Base-by-base conservation (phyloP, 495 filamentous ascomycete genomes). In the Xylaria palmicola region DNA sequence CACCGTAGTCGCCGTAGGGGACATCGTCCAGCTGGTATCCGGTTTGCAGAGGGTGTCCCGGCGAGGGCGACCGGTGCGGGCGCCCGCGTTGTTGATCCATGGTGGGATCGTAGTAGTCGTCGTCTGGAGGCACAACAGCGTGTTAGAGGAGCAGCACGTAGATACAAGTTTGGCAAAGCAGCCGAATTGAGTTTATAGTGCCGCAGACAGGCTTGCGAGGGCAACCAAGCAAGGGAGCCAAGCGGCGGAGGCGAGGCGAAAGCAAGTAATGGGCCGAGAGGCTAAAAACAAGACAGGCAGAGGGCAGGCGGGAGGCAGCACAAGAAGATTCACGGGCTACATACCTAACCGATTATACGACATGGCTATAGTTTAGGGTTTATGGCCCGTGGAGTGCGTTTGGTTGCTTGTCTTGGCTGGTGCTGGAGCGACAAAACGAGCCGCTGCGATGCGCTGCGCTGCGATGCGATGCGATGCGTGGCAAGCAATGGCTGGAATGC, bases 271-370 rank as follows among this genome's bases (percentile, higher is more conserved):
- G 32, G 32, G 13, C 13, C 6, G 32, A 6, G 6, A 36, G 48
- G 47, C 22, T 24, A 48, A 36, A 53, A 53, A 62, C 62, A 58
- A 61, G 65, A 64, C 37, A 49, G 41, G 10, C 10, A 39, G 43
- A 20, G 27, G 29, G 24, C 15, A 39, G 44, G 41, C 39, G 43
- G 41, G 26, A 41, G 45, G 7, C 19, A 13, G 34, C 24, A 30
- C 0, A 59, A 22, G 56, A 59, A 43, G 24, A 36, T 39, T 59
- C 10, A 37, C 49, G 61, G 54, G 60, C 65, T 60, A 86, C 87
- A 78, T 77, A 86, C 88, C 84, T 81, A 89, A 74, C 56, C 86
- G 85, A 81, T 89, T 88, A 77, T 90, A 90, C 71, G 86, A 82
- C 81, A 83, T 83, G 76, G 71, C 77, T 69, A n/a, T n/a, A n/a